Evolutionary conservation across 2,329 filamentous ascomycete species (phyloP).

Genomic region (Calycina herbarum): DNA sequence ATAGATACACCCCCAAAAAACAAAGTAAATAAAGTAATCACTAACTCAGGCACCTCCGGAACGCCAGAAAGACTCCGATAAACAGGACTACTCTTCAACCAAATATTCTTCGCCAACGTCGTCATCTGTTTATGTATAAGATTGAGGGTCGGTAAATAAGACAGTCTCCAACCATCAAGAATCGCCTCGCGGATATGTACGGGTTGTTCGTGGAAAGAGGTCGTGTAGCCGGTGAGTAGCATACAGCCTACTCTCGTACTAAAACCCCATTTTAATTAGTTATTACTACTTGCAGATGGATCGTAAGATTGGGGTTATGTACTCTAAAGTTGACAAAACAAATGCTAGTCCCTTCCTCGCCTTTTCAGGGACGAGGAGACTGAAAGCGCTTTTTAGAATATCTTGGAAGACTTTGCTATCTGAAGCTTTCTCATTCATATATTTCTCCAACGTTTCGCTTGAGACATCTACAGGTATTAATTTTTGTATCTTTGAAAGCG

Average conservation of each 20-base stretch:
- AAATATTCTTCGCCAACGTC: slow-evolving; percentile 48
- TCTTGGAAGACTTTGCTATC: slow-evolving; percentile 54
- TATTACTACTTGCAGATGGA: neutral
- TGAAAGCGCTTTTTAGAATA: slow-evolving; percentile 47
- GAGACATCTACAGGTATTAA: slow-evolving; percentile 43
- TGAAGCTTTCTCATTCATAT: slow-evolving; percentile 53
- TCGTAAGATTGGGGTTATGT: neutral
- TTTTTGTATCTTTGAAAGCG: slow-evolving; percentile 43
- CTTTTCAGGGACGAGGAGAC: slow-evolving; percentile 31
- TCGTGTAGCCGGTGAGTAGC: slow-evolving; percentile 66
- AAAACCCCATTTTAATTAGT: slow-evolving; percentile 11
- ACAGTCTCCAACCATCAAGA: slow-evolving; percentile 60
- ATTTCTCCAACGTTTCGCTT: slow-evolving; percentile 49
- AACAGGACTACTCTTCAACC: slow-evolving; percentile 51
- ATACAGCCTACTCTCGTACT: slow-evolving; percentile 64
- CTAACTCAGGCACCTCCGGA: slow-evolving; percentile 48
- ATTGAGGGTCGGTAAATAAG: slow-evolving; percentile 56
- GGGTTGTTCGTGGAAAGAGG: slow-evolving; percentile 62
- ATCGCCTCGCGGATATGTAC: slow-evolving; percentile 60
- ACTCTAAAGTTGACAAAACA: slow-evolving; percentile 34
- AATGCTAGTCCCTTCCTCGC: slow-evolving; percentile 31
- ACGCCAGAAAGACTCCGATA: slow-evolving; percentile 59
- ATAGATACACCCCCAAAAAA: neutral
- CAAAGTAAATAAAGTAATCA: neutral
- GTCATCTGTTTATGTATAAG: slow-evolving; percentile 56